A percentile compares a stretch with the other conserved stretches of the same genome.
These are phyloP conservation scores for Echinosophora koreensis DNA, from an alignment of 306 rosid species.

Conservation along the genomic window DNA sequence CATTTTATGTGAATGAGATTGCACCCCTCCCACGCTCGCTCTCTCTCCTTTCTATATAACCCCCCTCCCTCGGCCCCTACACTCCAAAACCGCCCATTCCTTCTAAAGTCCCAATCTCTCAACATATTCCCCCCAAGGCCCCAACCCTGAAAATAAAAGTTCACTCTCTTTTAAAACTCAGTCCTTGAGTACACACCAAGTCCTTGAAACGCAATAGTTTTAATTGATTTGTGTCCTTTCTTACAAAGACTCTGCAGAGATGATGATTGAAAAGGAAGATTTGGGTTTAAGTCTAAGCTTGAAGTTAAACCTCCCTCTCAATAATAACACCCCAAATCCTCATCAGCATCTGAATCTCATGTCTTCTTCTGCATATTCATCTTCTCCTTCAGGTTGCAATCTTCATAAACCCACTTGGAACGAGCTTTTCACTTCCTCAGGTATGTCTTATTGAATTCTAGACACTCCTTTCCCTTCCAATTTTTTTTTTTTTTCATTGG, in stretches of 20 bases:
- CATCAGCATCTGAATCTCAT: constrained; percentile 57
- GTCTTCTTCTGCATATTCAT: constrained; percentile 46
- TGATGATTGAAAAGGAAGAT: constrained; percentile 70
- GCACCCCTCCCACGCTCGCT: constrained; percentile 39
- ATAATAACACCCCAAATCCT: constrained; percentile 40
- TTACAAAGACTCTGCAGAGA: neutral
- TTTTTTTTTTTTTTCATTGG: neutral
- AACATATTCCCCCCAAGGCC: neutral
- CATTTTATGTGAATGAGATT: too few species aligned
- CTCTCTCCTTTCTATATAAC: constrained; percentile 60
- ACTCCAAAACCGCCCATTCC: constrained; percentile 1
- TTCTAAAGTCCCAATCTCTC: neutral
- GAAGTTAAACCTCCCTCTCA: constrained; percentile 53
- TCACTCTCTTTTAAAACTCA: neutral
- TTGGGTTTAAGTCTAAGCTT: constrained; percentile 81
- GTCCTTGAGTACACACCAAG: neutral
- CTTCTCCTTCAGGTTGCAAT: constrained; percentile 41
- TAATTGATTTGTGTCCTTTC: neutral
- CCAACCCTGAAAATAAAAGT: neutral
- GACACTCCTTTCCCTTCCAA: neutral
- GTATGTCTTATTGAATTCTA: constrained; percentile 36
- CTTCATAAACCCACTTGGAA: constrained; percentile 56
- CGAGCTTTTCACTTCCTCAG: constrained; percentile 52
- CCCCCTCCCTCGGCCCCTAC: constrained; percentile 38
- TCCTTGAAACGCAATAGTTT: neutral